These are phyloP conservation scores for Delonix regia DNA, from an alignment of 306 rosid species.

Conservation along the genomic window DNA sequence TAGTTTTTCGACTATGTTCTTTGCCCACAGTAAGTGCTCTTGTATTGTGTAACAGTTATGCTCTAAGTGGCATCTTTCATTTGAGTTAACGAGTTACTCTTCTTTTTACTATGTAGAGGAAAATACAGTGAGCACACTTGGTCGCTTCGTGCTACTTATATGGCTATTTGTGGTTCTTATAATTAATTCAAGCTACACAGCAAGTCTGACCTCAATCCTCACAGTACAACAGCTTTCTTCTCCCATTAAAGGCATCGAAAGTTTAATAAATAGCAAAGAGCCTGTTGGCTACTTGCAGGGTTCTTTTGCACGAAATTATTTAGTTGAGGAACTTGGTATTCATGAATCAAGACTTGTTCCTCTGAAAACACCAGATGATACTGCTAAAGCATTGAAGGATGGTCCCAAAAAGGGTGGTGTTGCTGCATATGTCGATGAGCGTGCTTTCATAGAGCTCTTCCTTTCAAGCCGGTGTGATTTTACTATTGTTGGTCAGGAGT, in stretches of 20 bases:
- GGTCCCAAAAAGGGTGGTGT: conserved; percentile 87
- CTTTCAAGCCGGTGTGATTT: conserved; percentile 81
- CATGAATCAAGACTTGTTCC: conserved; percentile 77
- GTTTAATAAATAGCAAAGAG: conserved; percentile 56
- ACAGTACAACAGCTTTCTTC: conserved; percentile 91
- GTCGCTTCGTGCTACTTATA: conserved; percentile 84
- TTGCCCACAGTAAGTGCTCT: conserved; percentile 84
- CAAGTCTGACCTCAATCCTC: conserved; percentile 95
- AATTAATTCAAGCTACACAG: conserved; percentile 94
- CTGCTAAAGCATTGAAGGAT: conserved; percentile 61
- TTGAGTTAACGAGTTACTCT: conserved; percentile 25
- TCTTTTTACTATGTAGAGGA: conserved; percentile 62
- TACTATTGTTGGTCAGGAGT: conserved; percentile 85
- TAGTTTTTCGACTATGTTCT: conserved; percentile 86
- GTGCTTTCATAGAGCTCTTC: conserved; percentile 86
- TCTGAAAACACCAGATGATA: conserved; percentile 59
- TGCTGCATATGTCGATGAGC: conserved; percentile 84
- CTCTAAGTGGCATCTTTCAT: conserved; percentile 10
- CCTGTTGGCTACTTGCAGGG: conserved; percentile 91
- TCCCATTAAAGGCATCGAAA: conserved; percentile 81
- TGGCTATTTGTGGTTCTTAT: conserved; percentile 96
- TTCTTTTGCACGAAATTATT: conserved; percentile 69
- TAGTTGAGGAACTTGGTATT: conserved; percentile 70
- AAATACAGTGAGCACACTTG: conserved; percentile 89
- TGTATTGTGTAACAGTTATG: conserved; percentile 25